phyloP scores from a whole-genome alignment of 768 basidiomycete genomes.

The Termitomyces sp. region DNA sequence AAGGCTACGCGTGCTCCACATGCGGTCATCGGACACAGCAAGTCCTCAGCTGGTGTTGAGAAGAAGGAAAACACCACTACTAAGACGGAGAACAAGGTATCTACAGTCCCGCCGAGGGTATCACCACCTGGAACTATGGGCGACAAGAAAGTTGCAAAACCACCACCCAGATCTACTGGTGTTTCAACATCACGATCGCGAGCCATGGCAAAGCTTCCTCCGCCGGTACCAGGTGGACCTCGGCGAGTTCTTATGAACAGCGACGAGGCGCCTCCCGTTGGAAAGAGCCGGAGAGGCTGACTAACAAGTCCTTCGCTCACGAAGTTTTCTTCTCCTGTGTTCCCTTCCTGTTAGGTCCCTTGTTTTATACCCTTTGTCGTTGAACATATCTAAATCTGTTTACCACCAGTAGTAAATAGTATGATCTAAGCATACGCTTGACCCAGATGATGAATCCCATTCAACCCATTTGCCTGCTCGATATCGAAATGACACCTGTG shows the following conservation, averaged over 20 bases:
- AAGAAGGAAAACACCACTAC: conserved; percentile 27
- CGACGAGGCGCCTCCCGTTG: conserved; percentile 52
- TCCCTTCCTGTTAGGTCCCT: not conserved
- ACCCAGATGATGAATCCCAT: conserved; percentile 25
- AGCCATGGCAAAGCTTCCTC: conserved; percentile 29
- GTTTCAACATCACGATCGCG: conserved; percentile 19
- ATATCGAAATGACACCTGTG: conserved; percentile 45
- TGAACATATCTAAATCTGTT: not conserved
- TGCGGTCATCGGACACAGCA: conserved; percentile 26
- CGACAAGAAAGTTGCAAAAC: conserved; percentile 16
- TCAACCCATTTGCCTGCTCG: conserved; percentile 23
- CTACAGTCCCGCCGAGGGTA: conserved; percentile 15
- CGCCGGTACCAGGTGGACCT: conserved; percentile 42
- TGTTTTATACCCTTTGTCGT: not conserved
- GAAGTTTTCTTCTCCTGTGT: not conserved
- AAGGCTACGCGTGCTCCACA: conserved; percentile 21
- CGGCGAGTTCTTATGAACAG: conserved; percentile 68
- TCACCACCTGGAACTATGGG: conserved; percentile 15
- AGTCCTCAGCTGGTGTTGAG: conserved; percentile 22
- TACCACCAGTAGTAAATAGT: not conserved
- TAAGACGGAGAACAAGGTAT: not conserved
- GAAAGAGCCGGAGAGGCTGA: conserved; percentile 48
- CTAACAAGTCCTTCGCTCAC: conserved; percentile 14
- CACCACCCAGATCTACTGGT: conserved; percentile 16
- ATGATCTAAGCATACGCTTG: not conserved